Conservation (phyloP, 495 filamentous ascomycete genomes). For the Neurospora terricola region DNA sequence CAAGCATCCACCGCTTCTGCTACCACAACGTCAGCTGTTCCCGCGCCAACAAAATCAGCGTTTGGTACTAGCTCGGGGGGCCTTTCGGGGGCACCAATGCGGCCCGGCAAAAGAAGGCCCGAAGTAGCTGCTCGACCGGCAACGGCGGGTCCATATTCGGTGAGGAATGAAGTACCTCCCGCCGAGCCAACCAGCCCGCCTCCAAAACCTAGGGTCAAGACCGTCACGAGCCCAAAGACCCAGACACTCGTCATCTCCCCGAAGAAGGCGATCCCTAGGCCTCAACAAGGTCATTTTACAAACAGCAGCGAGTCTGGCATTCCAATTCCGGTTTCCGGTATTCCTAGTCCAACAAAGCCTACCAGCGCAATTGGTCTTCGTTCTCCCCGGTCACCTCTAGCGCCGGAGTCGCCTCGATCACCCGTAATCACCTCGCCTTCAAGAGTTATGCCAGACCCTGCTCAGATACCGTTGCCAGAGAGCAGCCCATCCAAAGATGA, state of each 20-base stretch:
- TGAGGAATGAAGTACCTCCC: slow-evolving; percentile 35
- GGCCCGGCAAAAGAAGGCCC: slow-evolving; percentile 39
- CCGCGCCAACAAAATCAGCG: slow-evolving; percentile 31
- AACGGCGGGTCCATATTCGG: slow-evolving; percentile 48
- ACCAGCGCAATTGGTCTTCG: slow-evolving; percentile 15
- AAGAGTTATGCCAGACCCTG: slow-evolving; percentile 10
- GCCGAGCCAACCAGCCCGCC: slow-evolving; percentile 32
- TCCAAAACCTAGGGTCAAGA: slow-evolving; percentile 22
- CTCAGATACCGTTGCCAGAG: slow-evolving; percentile 2
- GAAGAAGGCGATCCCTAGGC: slow-evolving; percentile 33
- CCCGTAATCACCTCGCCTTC: slow-evolving; percentile 29
- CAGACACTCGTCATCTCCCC: slow-evolving; percentile 26
- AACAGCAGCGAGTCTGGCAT: slow-evolving; percentile 34
- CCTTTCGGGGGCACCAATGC: slow-evolving; percentile 46
- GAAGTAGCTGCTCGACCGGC: slow-evolving; percentile 42
- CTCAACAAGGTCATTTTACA: slow-evolving; percentile 32
- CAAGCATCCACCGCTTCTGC: slow-evolving; percentile 26
- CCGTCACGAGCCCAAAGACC: slow-evolving; percentile 28
- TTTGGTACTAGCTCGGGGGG: slow-evolving; percentile 33
- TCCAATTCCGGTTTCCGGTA: slow-evolving; percentile 18
- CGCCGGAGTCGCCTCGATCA: slow-evolving; percentile 8
- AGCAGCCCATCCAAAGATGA: slow-evolving; percentile 34
- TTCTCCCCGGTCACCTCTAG: slow-evolving; percentile 17
- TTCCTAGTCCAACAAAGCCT: slow-evolving; percentile 27
- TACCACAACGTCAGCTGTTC: slow-evolving; percentile 23